Conservation (phyloP, 192 early-diverging fungal species). For the Coemansia sp. region DNA sequence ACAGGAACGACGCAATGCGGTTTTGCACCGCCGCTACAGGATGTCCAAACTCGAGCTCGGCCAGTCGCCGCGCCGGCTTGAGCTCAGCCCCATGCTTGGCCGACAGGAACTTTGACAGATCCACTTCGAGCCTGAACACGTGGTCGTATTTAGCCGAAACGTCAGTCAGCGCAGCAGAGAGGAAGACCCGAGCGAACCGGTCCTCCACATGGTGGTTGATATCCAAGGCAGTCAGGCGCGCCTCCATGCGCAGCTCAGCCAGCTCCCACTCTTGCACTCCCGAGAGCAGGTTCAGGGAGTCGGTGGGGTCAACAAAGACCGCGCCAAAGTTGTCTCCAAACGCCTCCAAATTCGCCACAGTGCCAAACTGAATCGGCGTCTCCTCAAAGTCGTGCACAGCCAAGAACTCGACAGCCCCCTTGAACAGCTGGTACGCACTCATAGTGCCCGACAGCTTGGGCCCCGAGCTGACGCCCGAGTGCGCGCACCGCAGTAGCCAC, state of each 20-base stretch:
- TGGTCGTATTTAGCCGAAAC: slow-evolving; percentile 32
- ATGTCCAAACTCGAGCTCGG: slow-evolving; percentile 27
- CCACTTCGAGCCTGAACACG: slow-evolving; percentile 37
- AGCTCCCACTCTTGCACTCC: slow-evolving; percentile 64
- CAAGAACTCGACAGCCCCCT: slow-evolving; percentile 81
- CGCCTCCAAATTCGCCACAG: slow-evolving; percentile 25
- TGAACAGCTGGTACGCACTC: slow-evolving; percentile 84
- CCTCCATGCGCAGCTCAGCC: slow-evolving; percentile 57
- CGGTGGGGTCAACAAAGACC: slow-evolving; percentile 83
- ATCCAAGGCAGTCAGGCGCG: slow-evolving; percentile 27
- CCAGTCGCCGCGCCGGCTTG: slow-evolving; percentile 11
- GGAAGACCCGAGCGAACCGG: slow-evolving; percentile 32
- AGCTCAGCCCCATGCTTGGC: slow-evolving; percentile 10
- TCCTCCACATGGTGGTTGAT: slow-evolving; percentile 19
- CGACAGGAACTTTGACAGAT: slow-evolving; percentile 18
- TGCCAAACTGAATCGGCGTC: slow-evolving; percentile 26
- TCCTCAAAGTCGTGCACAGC: slow-evolving; percentile 49
- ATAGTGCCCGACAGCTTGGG: slow-evolving; percentile 68
- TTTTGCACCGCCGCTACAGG: slow-evolving; percentile 23
- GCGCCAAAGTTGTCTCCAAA: slow-evolving; percentile 70
- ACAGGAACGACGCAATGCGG: slow-evolving; percentile 26
- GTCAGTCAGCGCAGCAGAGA: slow-evolving; percentile 17
- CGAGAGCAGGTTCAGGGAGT: slow-evolving; percentile 79
- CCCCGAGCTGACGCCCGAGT: slow-evolving; percentile 28
- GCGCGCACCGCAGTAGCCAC: slow-evolving; percentile 67